Evolutionary conservation across 129 eudicot genomes (phyloP).

Genomic region (Flaveria brownii): DNA sequence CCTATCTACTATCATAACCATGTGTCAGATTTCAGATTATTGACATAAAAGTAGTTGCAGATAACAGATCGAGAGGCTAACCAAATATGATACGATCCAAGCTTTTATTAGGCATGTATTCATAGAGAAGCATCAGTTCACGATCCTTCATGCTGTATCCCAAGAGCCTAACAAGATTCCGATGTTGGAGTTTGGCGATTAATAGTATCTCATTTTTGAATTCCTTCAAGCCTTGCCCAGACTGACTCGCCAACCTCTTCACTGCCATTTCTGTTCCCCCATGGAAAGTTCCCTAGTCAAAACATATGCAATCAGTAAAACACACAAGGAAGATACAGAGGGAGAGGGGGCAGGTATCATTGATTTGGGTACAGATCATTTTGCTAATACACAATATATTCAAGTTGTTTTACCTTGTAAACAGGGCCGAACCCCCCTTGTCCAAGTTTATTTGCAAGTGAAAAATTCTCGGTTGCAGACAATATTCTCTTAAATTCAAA

Average conservation of each 20-base stretch:
- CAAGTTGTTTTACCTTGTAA: slow-evolving; percentile 41
- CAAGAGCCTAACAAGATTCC: slow-evolving; percentile 54
- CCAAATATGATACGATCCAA: slow-evolving; percentile 54
- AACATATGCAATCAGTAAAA: neutral
- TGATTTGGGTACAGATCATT: too few species aligned
- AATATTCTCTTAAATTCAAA: slow-evolving; percentile 40
- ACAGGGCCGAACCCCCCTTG: slow-evolving; percentile 61
- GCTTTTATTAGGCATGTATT: slow-evolving; percentile 65
- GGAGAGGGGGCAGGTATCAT: too few species aligned
- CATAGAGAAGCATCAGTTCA: slow-evolving; percentile 51
- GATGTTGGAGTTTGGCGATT: slow-evolving; percentile 57
- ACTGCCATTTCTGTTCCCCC: slow-evolving; percentile 52
- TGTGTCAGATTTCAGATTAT: neutral
- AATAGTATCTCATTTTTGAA: slow-evolving; percentile 47
- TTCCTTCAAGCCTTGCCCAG: slow-evolving; percentile 54
- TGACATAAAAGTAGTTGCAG: neutral
- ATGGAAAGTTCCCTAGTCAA: slow-evolving; percentile 43
- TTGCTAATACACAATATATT: too few species aligned
- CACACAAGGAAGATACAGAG: too few species aligned
- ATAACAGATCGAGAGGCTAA: slow-evolving; percentile 27
- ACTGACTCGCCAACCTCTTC: slow-evolving; percentile 48
- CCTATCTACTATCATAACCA: slow-evolving; percentile 34
- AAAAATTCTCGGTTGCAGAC: slow-evolving; percentile 43
- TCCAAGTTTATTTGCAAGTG: slow-evolving; percentile 47
- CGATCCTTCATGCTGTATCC: slow-evolving; percentile 50